A percentile compares a stretch with the other conserved stretches of the same genome.
phyloP scores from a whole-genome alignment of 2,329 filamentous ascomycete genomes.

The Pestalotiopsis fici region DNA sequence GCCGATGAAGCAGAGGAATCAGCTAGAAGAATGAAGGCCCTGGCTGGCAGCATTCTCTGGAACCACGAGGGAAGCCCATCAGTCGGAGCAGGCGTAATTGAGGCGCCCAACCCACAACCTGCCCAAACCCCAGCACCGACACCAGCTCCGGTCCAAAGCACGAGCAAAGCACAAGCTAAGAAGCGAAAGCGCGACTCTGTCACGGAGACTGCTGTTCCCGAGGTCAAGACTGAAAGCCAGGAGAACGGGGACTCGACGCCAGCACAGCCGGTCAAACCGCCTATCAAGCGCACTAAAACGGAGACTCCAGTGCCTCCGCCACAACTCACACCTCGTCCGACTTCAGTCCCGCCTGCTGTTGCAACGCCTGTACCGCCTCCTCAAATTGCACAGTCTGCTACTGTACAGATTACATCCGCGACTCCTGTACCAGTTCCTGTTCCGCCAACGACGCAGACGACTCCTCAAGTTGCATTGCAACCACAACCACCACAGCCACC shows the following conservation, averaged over 20 bases:
- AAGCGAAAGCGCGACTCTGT: slow-evolving; percentile 49
- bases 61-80: slow-evolving; percentile 34
- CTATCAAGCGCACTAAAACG: slow-evolving; percentile 54
- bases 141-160: slow-evolving; percentile 23
- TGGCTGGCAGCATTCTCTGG: slow-evolving; percentile 42
- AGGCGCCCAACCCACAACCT: slow-evolving; percentile 10
- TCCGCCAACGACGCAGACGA: background rate
- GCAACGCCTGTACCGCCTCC: slow-evolving; percentile 33
- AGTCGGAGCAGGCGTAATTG: slow-evolving; percentile 25
- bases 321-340: slow-evolving; percentile 33
- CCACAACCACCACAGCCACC: background rate
- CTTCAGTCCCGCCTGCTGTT: slow-evolving; percentile 30
- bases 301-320: slow-evolving; percentile 56
- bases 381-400: slow-evolving; percentile 23
- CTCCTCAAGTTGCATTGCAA: background rate
- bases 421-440: slow-evolving; percentile 32
- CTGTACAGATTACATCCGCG: slow-evolving; percentile 27
- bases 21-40: slow-evolving; percentile 52
- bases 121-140: slow-evolving; percentile 8
- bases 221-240: slow-evolving; percentile 27
- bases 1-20: slow-evolving; percentile 64
- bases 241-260: slow-evolving; percentile 28
- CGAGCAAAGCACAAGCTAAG: slow-evolving; percentile 28
- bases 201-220: slow-evolving; percentile 27
- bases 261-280: slow-evolving; percentile 32